These are phyloP conservation scores for Zygosaccharomyces bisporus DNA, from an alignment of 805 yeast genomes.

Conservation along the genomic window DNA sequence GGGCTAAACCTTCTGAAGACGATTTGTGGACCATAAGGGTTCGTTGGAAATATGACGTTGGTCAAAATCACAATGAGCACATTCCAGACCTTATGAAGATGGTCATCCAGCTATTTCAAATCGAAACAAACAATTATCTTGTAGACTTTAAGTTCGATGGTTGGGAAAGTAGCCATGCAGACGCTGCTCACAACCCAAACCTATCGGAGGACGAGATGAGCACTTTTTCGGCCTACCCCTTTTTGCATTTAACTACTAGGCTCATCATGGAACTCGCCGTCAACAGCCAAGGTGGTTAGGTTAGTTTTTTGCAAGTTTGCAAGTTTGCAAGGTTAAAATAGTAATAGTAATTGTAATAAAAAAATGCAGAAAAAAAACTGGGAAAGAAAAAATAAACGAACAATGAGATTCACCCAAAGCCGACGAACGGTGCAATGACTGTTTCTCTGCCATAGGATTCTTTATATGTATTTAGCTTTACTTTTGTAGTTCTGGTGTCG, in stretches of 20 bases:
- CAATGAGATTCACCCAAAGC: no score
- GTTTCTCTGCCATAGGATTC: no score
- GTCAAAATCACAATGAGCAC: slow-evolving; percentile 33
- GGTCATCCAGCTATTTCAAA: slow-evolving; percentile 93
- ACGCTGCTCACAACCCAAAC: slow-evolving; percentile 31
- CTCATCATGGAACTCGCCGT: slow-evolving; percentile 96
- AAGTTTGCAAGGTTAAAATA: neutral
- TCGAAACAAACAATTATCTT: slow-evolving; percentile 91
- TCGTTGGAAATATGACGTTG: slow-evolving; percentile 77
- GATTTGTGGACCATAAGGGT: slow-evolving; percentile 95
- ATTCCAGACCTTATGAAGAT: slow-evolving; percentile 86
- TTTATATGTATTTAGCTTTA: neutral
- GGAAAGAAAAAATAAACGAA: no score
- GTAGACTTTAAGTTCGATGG: slow-evolving; percentile 98
- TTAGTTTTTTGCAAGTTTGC: neutral
- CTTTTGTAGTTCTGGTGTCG: neutral
- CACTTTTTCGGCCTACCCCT: slow-evolving; percentile 94
- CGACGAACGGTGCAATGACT: no score
- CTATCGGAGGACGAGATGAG: slow-evolving; percentile 64
- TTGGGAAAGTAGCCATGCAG: slow-evolving; percentile 62
- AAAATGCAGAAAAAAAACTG: no score
- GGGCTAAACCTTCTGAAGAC: slow-evolving; percentile 94
- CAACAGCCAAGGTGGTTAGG: slow-evolving; percentile 59
- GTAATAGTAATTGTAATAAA: neutral
- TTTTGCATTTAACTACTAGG: slow-evolving; percentile 85